A percentile compares a stretch with the other conserved stretches of the same genome.
These are phyloP conservation scores for Eragrostis tef DNA, from an alignment of 202 grass and related monocot species.

Conservation along the genomic window DNA sequence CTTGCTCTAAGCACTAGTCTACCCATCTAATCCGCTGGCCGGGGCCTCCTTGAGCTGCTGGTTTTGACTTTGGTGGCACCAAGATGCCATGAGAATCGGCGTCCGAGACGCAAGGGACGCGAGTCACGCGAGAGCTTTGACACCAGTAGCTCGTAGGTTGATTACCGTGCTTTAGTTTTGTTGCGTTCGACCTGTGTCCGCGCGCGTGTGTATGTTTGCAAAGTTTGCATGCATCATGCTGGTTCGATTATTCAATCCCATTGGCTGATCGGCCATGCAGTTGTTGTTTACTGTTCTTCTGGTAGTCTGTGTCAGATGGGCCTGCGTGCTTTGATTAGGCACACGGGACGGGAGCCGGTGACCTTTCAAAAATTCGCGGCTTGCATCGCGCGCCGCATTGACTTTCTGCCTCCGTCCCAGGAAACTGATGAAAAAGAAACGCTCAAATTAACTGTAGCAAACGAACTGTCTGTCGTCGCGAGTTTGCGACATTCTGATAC, in stretches of 20 bases:
- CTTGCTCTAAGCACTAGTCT: background rate
- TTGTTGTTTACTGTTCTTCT: constrained; percentile 11
- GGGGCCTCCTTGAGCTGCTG: constrained; percentile 45
- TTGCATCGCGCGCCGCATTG: constrained; percentile 51
- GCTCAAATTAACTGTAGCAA: background rate
- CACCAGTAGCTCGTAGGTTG: constrained; percentile 2
- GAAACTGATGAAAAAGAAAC: background rate
- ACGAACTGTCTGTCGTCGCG: background rate
- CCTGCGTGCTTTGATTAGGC: background rate
- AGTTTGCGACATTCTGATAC: background rate
- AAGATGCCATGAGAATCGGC: constrained; percentile 63
- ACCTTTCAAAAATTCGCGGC: constrained; percentile 47
- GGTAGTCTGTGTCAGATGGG: constrained; percentile 46
- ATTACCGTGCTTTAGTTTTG: background rate
- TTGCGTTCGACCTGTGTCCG: background rate
- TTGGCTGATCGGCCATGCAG: background rate
- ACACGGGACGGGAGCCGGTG: background rate
- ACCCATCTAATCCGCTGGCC: background rate
- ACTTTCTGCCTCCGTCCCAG: constrained; percentile 29
- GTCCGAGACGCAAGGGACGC: constrained; percentile 29
- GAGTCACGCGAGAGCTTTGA: too few relatives aligned
- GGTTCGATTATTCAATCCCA: background rate
- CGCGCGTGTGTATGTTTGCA: constrained; percentile 12
- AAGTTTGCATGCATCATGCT: constrained; percentile 28
- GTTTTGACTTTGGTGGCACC: constrained; percentile 60